phyloP scores from a whole-genome alignment of 2,329 filamentous ascomycete genomes.

The Taxawa tesnikishii region DNA sequence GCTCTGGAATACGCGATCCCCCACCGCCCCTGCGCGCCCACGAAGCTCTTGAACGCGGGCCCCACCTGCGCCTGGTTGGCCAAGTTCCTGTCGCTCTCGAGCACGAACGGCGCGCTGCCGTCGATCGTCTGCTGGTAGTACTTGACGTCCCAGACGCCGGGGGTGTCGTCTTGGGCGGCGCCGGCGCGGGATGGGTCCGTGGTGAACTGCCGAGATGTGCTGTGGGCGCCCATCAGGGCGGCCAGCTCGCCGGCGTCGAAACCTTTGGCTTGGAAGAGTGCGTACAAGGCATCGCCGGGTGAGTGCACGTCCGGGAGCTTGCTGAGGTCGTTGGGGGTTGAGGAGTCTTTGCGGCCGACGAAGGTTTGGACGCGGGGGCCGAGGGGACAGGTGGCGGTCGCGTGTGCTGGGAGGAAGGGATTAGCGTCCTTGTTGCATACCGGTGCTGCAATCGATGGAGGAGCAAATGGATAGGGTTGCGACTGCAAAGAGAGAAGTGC shows the following conservation, averaged over 20 bases:
- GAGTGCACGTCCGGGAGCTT: constrained; percentile 33
- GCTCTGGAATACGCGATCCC: constrained; percentile 7
- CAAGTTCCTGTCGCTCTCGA: constrained; percentile 20
- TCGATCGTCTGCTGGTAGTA: constrained; percentile 32
- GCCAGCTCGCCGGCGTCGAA: constrained; percentile 38
- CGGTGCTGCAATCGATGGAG: constrained; percentile 32
- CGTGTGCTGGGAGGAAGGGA: constrained; percentile 35
- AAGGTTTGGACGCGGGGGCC: constrained; percentile 40
- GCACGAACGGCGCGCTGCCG: constrained; percentile 14
- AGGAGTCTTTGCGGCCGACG: constrained; percentile 36
- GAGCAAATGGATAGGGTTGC: constrained; percentile 18
- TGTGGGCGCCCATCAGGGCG: constrained; percentile 44
- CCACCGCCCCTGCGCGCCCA: constrained; percentile 22
- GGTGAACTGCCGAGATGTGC: constrained; percentile 34
- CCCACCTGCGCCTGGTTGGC: constrained; percentile 17
- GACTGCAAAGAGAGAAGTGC: constrained; percentile 24
- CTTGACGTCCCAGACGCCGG: constrained; percentile 36
- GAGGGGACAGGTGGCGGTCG: constrained; percentile 37
- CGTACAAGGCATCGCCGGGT: constrained; percentile 29
- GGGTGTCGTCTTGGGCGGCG: constrained; percentile 35
- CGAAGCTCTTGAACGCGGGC: constrained; percentile 22
- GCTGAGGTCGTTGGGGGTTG: constrained; percentile 26
- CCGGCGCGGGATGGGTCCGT: constrained; percentile 18
- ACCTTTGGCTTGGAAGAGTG: constrained; percentile 38
- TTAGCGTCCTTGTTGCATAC: too few species aligned